Evolutionary conservation across 495 filamentous ascomycete genomes (phyloP).

Genomic region (Tuber melanosporum): DNA sequence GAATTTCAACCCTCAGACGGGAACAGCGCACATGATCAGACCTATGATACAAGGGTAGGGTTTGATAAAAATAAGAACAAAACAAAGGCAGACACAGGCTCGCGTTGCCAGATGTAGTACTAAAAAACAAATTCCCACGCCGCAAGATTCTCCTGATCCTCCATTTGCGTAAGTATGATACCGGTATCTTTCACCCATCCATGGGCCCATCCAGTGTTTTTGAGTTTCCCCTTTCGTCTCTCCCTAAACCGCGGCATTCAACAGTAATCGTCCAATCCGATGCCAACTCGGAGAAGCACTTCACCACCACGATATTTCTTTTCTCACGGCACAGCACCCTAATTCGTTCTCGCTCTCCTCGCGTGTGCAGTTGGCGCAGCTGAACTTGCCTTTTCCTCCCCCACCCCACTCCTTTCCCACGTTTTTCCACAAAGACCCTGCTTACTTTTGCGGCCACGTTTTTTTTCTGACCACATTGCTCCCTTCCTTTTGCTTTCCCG

Average conservation of each 20-base stretch:
- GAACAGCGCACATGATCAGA: background rate
- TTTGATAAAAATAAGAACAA: background rate
- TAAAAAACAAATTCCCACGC: background rate
- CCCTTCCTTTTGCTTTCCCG: background rate
- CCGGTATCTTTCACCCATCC: background rate
- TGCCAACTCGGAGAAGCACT: background rate
- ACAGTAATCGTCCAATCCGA: background rate
- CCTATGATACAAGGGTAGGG: background rate
- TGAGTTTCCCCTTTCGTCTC: background rate
- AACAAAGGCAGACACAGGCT: background rate
- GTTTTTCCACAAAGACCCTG: background rate
- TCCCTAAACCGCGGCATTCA: background rate
- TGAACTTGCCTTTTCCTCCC: background rate
- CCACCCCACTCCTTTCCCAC: background rate
- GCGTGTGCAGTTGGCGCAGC: background rate
- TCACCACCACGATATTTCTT: background rate
- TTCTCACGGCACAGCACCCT: background rate
- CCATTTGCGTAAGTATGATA: background rate
- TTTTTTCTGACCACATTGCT: conserved; percentile 1
- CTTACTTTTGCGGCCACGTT: background rate
- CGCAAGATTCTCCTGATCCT: background rate
- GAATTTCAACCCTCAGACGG: background rate
- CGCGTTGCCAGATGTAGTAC: background rate
- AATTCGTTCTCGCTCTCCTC: background rate
- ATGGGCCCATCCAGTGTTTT: background rate